These are phyloP conservation scores for Dendrobium nobile DNA, from an alignment of 106 monocot species.

Conservation along the genomic window DNA sequence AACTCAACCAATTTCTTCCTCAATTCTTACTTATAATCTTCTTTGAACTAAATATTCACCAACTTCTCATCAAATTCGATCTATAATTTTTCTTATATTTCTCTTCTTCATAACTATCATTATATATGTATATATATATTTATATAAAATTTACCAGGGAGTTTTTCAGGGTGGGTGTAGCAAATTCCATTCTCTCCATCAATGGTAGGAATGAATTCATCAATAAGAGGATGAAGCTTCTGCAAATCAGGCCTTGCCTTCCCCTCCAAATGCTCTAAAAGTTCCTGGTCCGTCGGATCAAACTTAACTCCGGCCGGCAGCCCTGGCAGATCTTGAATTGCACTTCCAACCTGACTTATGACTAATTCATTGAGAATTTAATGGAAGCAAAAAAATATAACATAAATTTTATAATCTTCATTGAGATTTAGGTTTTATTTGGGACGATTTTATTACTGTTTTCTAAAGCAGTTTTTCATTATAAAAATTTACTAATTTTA, in stretches of 20 bases:
- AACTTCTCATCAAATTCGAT: too few species aligned
- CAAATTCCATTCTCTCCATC: slow-evolving; percentile 95
- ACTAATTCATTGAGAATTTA: too few species aligned
- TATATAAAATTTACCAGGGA: slow-evolving; percentile 48
- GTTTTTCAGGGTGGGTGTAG: slow-evolving; percentile 90
- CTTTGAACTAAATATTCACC: not conserved
- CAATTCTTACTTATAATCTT: not conserved
- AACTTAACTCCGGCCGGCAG: slow-evolving; percentile 88
- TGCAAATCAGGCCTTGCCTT: slow-evolving; percentile 43
- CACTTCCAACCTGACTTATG: slow-evolving; percentile 19
- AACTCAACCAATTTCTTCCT: not conserved
- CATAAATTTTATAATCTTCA: too few species aligned
- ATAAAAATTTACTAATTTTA: too few species aligned
- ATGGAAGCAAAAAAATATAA: too few species aligned
- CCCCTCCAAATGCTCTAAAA: slow-evolving; percentile 78
- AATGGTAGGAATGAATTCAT: slow-evolving; percentile 85
- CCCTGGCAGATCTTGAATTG: slow-evolving; percentile 58
- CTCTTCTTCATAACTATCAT: too few species aligned
- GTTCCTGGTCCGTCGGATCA: slow-evolving; percentile 83
- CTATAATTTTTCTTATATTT: too few species aligned
- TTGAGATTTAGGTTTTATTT: too few species aligned
- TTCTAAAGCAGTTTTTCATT: too few species aligned
- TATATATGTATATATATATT: not conserved
- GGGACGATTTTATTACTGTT: too few species aligned
- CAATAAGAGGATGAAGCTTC: slow-evolving; percentile 73